Percentiles rank a stretch among this genome's conserved stretches.
phyloP scores from a whole-genome alignment of 208 protist genomes.

The Naegleria lovaniensis region DNA sequence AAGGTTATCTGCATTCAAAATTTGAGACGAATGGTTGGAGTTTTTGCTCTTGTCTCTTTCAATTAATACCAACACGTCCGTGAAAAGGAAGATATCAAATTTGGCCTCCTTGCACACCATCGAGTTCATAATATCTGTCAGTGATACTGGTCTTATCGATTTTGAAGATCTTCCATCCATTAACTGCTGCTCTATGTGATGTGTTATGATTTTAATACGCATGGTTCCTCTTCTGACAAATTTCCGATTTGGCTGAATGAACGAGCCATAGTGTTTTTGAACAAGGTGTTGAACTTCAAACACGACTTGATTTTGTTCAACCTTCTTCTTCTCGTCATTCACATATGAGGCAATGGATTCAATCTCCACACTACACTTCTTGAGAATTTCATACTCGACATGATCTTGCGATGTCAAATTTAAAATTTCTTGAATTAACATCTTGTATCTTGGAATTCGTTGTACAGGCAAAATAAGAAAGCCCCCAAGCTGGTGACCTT shows the following conservation, averaged over 20 bases:
- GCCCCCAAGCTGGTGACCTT: background rate
- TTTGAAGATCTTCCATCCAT: background rate
- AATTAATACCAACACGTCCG: background rate
- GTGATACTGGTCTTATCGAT: background rate
- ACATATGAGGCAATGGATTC: background rate
- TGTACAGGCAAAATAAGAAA: constrained; percentile 10
- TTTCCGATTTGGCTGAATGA: constrained; percentile 4
- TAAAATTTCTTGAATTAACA: background rate
- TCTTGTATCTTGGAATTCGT: background rate
- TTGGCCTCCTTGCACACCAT: background rate
- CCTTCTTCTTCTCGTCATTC: background rate
- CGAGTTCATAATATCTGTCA: background rate
- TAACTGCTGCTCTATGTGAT: background rate
- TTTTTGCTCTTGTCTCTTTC: background rate
- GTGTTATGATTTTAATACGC: background rate
- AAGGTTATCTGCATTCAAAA: background rate
- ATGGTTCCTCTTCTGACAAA: background rate
- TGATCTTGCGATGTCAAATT: background rate
- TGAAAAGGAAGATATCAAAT: background rate
- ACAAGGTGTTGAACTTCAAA: background rate
- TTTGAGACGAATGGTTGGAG: background rate
- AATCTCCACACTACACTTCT: background rate
- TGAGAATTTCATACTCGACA: background rate
- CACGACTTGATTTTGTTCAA: background rate
- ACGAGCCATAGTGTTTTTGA: background rate